Percentiles rank a stretch among this genome's conserved stretches.
Evolutionary conservation across 1,284 basidiomycete genomes (phyloP).

Genomic region (Ustanciosporium gigantosporum): DNA sequence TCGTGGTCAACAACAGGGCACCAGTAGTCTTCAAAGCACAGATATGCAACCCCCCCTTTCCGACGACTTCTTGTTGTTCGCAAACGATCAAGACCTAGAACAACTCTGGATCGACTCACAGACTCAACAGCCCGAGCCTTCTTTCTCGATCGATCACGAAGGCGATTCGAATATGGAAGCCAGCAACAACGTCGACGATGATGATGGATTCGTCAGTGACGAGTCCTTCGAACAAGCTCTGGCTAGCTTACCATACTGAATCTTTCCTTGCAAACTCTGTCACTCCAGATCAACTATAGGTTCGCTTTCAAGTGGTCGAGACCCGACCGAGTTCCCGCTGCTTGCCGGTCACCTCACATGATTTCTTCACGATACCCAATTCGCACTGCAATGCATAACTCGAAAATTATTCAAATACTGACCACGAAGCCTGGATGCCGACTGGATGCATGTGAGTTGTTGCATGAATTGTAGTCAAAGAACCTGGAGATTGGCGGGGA

Average conservation of each 20-base stretch:
- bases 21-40: not conserved
- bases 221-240: conserved; percentile 3
- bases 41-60: not conserved
- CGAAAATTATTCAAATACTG: too few species aligned
- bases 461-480: too few species aligned
- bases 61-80: conserved; percentile 8
- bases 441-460: too few species aligned
- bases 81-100: conserved; percentile 21
- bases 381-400: too few species aligned
- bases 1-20: not conserved
- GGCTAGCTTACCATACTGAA: conserved; percentile 1
- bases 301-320: not conserved
- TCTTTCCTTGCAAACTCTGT: not conserved
- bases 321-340: too few species aligned
- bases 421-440: too few species aligned
- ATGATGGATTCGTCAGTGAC: not conserved
- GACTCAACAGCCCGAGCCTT: too few species aligned
- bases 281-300: not conserved
- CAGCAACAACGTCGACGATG: not conserved
- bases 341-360: too few species aligned
- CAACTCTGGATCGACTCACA: conserved; percentile 18
- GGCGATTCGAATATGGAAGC: not conserved
- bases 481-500: too few species aligned
- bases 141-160: not conserved
- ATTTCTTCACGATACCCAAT: too few species aligned